Evolutionary conservation across 176 grass and related monocot genomes (phyloP).

Genomic region (Pontederia crassipes): DNA sequence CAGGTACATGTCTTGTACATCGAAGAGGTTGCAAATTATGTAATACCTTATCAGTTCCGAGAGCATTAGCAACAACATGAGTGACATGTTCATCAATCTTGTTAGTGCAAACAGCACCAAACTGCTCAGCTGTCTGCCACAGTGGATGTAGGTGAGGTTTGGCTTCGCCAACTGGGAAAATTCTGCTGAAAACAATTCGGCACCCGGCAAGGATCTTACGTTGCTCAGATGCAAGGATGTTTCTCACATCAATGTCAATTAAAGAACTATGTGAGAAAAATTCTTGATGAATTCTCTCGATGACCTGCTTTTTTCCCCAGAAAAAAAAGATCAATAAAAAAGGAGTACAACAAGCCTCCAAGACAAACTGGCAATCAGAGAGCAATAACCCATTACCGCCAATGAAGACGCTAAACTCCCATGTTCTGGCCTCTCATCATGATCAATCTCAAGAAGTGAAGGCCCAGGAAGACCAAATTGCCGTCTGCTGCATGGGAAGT

Average conservation of each 20-base stretch:
- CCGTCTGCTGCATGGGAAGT: conserved; percentile 94
- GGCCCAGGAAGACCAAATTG: conserved; percentile 89
- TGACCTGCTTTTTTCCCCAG: conserved; percentile 51
- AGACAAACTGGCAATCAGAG: neutral
- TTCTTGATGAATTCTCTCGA: conserved; percentile 59
- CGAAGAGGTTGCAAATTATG: neutral
- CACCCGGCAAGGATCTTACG: conserved; percentile 73
- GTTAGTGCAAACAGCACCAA: conserved; percentile 75
- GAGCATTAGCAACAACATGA: conserved; percentile 94
- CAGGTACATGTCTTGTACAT: too few species aligned
- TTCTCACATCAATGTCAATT: conserved; percentile 83
- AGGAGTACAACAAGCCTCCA: neutral
- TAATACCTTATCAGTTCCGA: conserved; percentile 75
- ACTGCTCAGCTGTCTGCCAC: conserved; percentile 93
- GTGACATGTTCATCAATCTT: conserved; percentile 77
- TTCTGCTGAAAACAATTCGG: conserved; percentile 76
- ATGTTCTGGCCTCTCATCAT: conserved; percentile 82
- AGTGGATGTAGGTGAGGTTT: conserved; percentile 78
- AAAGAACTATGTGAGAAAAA: conserved; percentile 72
- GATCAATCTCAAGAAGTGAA: conserved; percentile 84
- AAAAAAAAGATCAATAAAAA: conserved; percentile 3
- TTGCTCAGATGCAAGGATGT: conserved; percentile 81
- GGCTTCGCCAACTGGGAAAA: conserved; percentile 73
- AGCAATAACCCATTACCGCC: conserved; percentile 25
- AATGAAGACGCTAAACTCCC: conserved; percentile 86